Conservation (phyloP, 2,329 filamentous ascomycete species). For the Aspergillus tubingensis region DNA sequence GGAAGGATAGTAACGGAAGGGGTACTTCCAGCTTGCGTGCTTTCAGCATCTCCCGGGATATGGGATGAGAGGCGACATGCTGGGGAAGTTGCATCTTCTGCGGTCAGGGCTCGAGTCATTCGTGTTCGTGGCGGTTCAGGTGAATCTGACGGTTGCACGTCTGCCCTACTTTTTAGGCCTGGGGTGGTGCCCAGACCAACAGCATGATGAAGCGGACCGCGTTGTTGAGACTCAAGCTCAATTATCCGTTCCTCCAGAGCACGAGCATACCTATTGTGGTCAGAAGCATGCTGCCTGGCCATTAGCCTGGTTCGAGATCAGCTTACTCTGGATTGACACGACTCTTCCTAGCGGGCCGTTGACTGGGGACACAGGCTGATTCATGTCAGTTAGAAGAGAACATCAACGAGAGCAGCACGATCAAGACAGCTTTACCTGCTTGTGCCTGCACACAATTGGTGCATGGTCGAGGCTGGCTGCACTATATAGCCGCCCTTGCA, state of each 20-base stretch:
- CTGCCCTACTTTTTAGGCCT: background rate
- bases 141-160: background rate
- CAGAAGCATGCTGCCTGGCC: background rate
- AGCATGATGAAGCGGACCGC: background rate
- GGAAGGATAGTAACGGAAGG: background rate
- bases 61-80: background rate
- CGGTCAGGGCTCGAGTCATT: background rate
- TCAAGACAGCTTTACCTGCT: background rate
- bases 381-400: background rate
- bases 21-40: background rate
- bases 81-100: background rate
- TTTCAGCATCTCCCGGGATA: background rate
- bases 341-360: background rate
- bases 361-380: slow-evolving; percentile 4
- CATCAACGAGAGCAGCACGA: too few species aligned
- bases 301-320: too few species aligned
- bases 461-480: slow-evolving; percentile 3
- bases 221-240: slow-evolving; percentile 1
- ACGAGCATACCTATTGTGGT: background rate
- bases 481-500: background rate
- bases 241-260: slow-evolving; percentile 4
- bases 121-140: background rate
- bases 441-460: slow-evolving; percentile 4
- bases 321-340: slow-evolving; percentile 1
- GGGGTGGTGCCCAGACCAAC: too few species aligned